These are phyloP conservation scores for Senna siamea DNA, from an alignment of 306 rosid genomes.

Conservation along the genomic window DNA sequence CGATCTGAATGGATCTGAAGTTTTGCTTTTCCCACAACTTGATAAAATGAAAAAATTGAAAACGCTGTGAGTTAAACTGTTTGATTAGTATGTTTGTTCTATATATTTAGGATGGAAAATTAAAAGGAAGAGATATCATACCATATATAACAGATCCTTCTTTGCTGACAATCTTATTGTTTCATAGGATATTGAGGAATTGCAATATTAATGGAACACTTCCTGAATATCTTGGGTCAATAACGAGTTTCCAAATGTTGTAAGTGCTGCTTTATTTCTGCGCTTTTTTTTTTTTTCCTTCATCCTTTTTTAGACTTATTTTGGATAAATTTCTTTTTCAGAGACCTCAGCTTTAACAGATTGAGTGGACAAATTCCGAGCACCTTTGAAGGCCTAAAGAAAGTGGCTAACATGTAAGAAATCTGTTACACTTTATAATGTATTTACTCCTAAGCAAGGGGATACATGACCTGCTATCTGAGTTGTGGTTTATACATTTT, in stretches of 20 bases:
- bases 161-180: constrained; percentile 28
- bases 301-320: not conserved
- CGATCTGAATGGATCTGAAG: constrained; percentile 51
- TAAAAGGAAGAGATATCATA: no score
- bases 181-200: constrained; percentile 63
- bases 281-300: no score
- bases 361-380: constrained; percentile 47
- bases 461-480: no score
- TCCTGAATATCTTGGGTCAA: constrained; percentile 43
- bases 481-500: no score
- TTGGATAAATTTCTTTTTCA: constrained; percentile 24
- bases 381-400: constrained; percentile 18
- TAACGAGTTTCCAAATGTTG: constrained; percentile 35
- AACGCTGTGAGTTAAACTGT: constrained; percentile 42
- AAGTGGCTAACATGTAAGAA: constrained; percentile 39
- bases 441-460: no score
- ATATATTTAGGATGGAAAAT: not conserved
- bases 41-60: constrained; percentile 31
- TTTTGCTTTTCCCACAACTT: constrained; percentile 40
- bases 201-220: constrained; percentile 69
- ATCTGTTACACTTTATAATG: not conserved
- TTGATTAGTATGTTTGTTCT: not conserved
- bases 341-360: constrained; percentile 65
- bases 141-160: no score
- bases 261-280: constrained; percentile 9